Evolutionary conservation across 331 rosid species (phyloP).

Genomic region (Arachis monticola): DNA sequence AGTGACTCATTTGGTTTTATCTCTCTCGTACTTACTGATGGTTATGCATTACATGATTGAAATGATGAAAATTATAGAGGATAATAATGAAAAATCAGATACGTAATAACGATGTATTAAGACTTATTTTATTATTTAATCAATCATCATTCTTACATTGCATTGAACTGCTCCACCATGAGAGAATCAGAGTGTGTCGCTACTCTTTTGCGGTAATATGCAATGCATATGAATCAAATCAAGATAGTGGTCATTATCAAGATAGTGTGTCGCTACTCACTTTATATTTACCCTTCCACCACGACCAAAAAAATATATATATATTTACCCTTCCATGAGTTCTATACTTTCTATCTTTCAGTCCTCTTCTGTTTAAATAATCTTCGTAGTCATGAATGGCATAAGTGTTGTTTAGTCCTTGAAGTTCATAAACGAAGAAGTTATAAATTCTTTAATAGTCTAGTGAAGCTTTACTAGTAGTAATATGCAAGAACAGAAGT

Average conservation of each 20-base stretch:
- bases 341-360: neutral
- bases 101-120: neutral
- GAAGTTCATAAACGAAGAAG: slow-evolving; percentile 2
- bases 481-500: no score
- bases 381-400: neutral
- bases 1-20: neutral
- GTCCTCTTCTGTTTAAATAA: neutral
- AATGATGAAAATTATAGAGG: neutral
- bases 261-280: no score
- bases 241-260: no score
- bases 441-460: neutral
- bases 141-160: no score
- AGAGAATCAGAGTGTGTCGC: no score
- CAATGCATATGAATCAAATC: no score
- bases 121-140: neutral
- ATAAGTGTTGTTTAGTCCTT: slow-evolving; percentile 10
- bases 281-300: no score
- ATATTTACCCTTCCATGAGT: slow-evolving; percentile 1
- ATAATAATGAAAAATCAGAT: neutral
- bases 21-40: neutral
- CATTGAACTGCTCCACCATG: no score
- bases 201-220: no score
- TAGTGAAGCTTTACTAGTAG: neutral
- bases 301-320: no score
- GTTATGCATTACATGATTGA: neutral